These are phyloP conservation scores for Fusarium drepaniforme DNA, from an alignment of 2,329 filamentous ascomycete species.

Conservation along the genomic window DNA sequence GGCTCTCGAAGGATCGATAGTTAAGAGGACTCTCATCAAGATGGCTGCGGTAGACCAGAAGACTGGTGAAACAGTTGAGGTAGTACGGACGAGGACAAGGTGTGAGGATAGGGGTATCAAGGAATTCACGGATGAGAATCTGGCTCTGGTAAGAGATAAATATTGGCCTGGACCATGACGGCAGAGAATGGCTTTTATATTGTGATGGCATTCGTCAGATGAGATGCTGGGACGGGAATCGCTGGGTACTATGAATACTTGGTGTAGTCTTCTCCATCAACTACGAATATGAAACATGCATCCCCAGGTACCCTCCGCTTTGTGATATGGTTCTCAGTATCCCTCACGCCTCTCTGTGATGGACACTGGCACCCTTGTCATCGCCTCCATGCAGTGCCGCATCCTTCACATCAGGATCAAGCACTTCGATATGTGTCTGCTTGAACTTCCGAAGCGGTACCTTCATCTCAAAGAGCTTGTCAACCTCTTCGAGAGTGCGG, in stretches of 20 bases:
- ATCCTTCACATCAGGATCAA: not conserved
- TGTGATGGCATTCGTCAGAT: not conserved
- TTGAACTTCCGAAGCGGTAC: constrained; percentile 7
- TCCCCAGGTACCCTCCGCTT: not conserved
- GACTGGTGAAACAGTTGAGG: constrained; percentile 13
- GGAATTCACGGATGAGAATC: constrained; percentile 15
- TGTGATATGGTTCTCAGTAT: not conserved
- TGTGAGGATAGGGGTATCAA: constrained; percentile 29
- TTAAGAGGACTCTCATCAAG: constrained; percentile 18
- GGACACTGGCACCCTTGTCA: not conserved
- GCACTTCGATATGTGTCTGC: not conserved
- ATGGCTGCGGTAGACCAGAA: constrained; percentile 16
- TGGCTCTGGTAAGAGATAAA: constrained; percentile 22
- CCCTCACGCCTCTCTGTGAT: not conserved
- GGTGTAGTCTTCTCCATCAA: too few relatives aligned
- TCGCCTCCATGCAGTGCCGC: not conserved
- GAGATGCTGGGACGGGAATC: not conserved
- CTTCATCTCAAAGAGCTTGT: constrained; percentile 14
- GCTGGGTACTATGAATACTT: not conserved
- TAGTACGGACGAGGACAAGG: constrained; percentile 19
- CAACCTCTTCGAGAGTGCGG: not conserved
- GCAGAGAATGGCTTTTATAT: not conserved
- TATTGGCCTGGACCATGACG: constrained; percentile 14
- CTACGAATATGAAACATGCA: too few relatives aligned
- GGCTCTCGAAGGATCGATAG: constrained; percentile 28